A percentile compares a stretch with the other conserved stretches of the same genome.
phyloP scores from a whole-genome alignment of 306 rosid genomes.

The Astragalus glycyphyllos region DNA sequence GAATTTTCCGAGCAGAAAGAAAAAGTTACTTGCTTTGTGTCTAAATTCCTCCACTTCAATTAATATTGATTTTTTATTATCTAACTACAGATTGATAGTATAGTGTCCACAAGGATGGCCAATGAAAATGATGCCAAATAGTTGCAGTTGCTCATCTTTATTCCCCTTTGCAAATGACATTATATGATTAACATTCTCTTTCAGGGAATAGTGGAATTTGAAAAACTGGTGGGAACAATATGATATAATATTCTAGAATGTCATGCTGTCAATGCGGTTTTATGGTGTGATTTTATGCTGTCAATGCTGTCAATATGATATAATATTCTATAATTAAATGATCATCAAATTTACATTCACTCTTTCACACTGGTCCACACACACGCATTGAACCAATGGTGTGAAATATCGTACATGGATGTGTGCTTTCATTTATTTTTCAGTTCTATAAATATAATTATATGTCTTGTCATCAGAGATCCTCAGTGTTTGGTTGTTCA shows the following conservation, averaged over 20 bases:
- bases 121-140: slow-evolving; percentile 81
- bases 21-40: neutral
- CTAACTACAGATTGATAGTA: slow-evolving; percentile 83
- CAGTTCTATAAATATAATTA: neutral
- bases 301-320: no score
- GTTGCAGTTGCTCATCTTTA: slow-evolving; percentile 6
- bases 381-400: neutral
- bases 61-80: slow-evolving; percentile 24
- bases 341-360: neutral
- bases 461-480: neutral
- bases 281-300: slow-evolving; percentile 2
- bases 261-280: slow-evolving; percentile 15
- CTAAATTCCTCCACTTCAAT: neutral
- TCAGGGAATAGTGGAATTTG: slow-evolving; percentile 8
- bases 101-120: slow-evolving; percentile 87
- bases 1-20: slow-evolving; percentile 1
- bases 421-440: neutral
- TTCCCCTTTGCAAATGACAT: slow-evolving; percentile 12
- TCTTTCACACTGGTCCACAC: neutral
- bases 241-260: slow-evolving; percentile 12
- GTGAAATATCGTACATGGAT: no score
- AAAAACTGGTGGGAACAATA: slow-evolving; percentile 67
- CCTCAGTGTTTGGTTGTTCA: neutral
- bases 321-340: no score
- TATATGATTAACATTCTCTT: neutral